Evolutionary conservation across 139 green algal species (phyloP).

Genomic region (Micractinium conductrix): DNA sequence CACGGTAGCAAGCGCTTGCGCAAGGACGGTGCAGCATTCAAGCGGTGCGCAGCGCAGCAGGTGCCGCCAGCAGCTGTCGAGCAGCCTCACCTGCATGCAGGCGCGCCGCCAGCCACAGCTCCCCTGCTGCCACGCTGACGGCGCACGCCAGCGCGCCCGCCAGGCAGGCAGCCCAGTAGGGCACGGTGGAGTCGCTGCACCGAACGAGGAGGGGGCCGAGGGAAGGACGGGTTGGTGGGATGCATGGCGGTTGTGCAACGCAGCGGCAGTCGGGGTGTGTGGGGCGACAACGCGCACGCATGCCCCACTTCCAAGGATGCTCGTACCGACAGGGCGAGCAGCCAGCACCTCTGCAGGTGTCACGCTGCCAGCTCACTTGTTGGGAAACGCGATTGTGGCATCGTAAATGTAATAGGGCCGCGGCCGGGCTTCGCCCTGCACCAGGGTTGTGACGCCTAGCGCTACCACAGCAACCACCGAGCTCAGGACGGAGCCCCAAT

Average conservation of each 20-base stretch:
- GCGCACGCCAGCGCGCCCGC: not conserved
- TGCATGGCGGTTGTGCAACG: too few relatives aligned
- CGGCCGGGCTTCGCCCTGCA: not conserved
- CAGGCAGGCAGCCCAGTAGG: constrained; percentile 36
- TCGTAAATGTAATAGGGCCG: constrained; percentile 24
- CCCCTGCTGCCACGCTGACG: not conserved
- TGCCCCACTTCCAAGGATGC: too few relatives aligned
- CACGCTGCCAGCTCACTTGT: not conserved
- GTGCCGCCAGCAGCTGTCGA: too few relatives aligned
- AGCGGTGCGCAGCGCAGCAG: too few relatives aligned
- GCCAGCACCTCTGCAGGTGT: not conserved
- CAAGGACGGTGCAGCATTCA: too few relatives aligned
- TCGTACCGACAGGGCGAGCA: too few relatives aligned
- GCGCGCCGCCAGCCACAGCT: constrained; percentile 20
- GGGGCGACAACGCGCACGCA: too few relatives aligned
- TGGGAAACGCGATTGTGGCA: constrained; percentile 33
- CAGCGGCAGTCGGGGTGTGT: too few relatives aligned
- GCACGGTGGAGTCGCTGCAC: constrained; percentile 25
- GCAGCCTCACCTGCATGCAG: too few relatives aligned
- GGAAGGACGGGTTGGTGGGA: not conserved
- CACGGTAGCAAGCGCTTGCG: too few relatives aligned
- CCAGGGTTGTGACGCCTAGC: not conserved
- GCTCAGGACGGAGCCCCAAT: not conserved
- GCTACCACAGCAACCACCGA: not conserved
- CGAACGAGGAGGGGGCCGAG: not conserved